Conservation (phyloP, 371 early-diverging fungal genomes). For the Apophysomyces elegans region DNA sequence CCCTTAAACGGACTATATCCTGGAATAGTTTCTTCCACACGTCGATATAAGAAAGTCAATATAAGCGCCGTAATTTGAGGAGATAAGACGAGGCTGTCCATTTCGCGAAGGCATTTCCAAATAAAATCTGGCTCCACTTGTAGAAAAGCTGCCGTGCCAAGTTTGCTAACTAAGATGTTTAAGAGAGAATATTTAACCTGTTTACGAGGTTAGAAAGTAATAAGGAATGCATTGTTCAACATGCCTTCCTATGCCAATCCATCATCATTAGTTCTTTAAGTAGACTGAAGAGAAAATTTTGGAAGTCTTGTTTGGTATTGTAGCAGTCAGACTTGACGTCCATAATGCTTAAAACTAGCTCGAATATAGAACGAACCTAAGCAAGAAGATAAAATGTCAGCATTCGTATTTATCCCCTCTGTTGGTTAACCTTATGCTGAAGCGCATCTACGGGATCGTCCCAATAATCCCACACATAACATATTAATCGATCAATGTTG, state of each 20-base stretch:
- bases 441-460: constrained; percentile 84
- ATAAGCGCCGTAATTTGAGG: constrained; percentile 62
- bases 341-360: constrained; percentile 60
- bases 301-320: constrained; percentile 35
- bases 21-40: constrained; percentile 45
- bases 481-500: constrained; percentile 59
- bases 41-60: constrained; percentile 37
- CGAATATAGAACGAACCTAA: constrained; percentile 65
- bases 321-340: constrained; percentile 41
- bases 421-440: constrained; percentile 60
- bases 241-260: constrained; percentile 65
- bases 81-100: constrained; percentile 69
- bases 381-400: too few species aligned
- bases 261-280: constrained; percentile 54
- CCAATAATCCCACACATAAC: constrained; percentile 79
- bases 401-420: background rate
- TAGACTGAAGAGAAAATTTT: constrained; percentile 40
- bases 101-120: constrained; percentile 57
- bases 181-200: constrained; percentile 74
- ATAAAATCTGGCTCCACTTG: constrained; percentile 60
- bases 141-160: constrained; percentile 59
- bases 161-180: constrained; percentile 63
- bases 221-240: background rate
- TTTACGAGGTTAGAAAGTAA: background rate
- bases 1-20: constrained; percentile 34